Conservation (phyloP, 345 rosid genomes). For the Garcia nutans region DNA sequence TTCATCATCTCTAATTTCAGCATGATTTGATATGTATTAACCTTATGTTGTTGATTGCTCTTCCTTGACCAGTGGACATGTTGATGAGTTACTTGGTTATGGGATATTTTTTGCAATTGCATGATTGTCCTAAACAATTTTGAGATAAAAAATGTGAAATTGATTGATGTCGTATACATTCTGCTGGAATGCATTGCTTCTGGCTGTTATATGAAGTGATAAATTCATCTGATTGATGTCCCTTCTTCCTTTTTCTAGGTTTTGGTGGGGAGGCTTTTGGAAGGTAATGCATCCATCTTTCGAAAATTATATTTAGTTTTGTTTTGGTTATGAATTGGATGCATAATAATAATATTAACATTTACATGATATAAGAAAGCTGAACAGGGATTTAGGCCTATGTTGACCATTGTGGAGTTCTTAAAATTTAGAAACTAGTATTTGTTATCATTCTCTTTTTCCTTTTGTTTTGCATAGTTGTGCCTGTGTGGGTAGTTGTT, state of each 20-base stretch:
- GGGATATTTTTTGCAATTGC: neutral
- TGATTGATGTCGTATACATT: too few relatives aligned
- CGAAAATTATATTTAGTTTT: neutral
- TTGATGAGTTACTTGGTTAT: neutral
- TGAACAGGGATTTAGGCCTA: conserved; percentile 1
- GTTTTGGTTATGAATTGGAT: conserved; percentile 5
- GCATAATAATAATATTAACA: conserved; percentile 2
- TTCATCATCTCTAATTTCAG: neutral
- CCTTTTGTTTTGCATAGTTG: neutral
- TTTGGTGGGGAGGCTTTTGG: conserved; percentile 99
- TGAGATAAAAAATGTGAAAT: neutral
- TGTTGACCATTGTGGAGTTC: neutral
- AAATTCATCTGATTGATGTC: conserved; percentile 22
- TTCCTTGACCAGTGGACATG: neutral
- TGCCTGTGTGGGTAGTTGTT: neutral
- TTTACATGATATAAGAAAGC: neutral
- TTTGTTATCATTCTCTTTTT: neutral
- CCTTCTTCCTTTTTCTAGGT: conserved; percentile 50
- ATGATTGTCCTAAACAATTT: neutral
- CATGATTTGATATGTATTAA: neutral
- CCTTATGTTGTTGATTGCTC: neutral
- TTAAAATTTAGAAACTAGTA: neutral
- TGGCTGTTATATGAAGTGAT: neutral
- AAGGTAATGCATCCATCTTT: conserved; percentile 56
- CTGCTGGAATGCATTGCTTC: neutral